phyloP scores from a whole-genome alignment of 2,329 filamentous ascomycete genomes.

The Fusarium nelsonii region DNA sequence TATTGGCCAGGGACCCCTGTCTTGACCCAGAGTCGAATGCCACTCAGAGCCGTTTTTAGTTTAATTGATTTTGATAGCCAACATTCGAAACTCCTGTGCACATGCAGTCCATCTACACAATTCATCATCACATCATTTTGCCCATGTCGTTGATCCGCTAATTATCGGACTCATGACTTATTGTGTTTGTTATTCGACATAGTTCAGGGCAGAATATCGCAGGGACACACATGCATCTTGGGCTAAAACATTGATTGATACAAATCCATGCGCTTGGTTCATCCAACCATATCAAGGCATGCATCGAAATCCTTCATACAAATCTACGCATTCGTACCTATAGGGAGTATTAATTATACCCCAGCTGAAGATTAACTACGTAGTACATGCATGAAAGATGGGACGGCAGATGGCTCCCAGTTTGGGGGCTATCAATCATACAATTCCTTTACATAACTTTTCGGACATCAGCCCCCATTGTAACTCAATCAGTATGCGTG shows the following conservation, averaged over 20 bases:
- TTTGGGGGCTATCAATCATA: constrained; percentile 11
- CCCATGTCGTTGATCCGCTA: not conserved
- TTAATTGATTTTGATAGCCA: not conserved
- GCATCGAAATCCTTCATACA: not conserved
- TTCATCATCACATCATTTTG: not conserved
- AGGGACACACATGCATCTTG: not conserved
- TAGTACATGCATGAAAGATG: not conserved
- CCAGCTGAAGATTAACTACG: constrained; percentile 10
- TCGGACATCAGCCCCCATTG: constrained; percentile 6
- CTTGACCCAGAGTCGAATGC: constrained; percentile 4
- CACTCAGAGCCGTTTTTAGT: constrained; percentile 6
- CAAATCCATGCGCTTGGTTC: not conserved
- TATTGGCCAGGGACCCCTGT: constrained; percentile 21
- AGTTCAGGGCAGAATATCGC: not conserved
- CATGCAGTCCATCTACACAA: not conserved
- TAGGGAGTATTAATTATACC: not conserved
- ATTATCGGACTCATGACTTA: too few species aligned
- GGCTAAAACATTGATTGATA: not conserved
- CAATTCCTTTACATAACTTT: constrained; percentile 2
- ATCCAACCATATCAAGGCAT: not conserved
- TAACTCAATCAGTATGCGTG: not conserved
- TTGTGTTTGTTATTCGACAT: not conserved
- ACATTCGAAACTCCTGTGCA: not conserved
- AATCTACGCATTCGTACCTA: constrained; percentile 3
- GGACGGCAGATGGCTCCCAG: constrained; percentile 7